Evolutionary conservation across 768 basidiomycete genomes (phyloP).

Genomic region (Collybia nuda): DNA sequence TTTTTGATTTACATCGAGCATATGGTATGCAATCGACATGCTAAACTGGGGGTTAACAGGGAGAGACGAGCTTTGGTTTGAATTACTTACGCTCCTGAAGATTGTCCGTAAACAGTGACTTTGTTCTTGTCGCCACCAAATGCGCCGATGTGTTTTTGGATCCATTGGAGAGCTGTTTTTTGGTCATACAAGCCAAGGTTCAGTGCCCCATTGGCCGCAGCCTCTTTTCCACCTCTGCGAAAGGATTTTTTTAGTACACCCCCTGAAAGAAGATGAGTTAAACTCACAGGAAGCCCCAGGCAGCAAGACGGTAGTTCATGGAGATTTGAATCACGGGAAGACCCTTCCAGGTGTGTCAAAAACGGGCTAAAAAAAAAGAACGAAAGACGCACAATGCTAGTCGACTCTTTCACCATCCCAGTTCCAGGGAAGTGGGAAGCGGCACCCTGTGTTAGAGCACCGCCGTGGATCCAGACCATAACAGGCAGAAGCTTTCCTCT

Average conservation of each 20-base stretch:
- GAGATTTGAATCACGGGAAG: constrained; percentile 16
- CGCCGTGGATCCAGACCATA: constrained; percentile 19
- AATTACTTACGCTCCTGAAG: constrained; percentile 47
- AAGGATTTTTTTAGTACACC: neutral
- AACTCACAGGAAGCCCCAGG: constrained; percentile 19
- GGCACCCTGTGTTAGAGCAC: constrained; percentile 18
- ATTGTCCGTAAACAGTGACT: constrained; percentile 56
- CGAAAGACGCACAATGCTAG: constrained; percentile 9
- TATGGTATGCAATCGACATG: constrained; percentile 34
- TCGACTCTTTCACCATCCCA: constrained; percentile 16
- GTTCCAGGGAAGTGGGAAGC: constrained; percentile 16
- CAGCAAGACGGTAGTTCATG: constrained; percentile 16
- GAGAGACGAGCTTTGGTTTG: constrained; percentile 16
- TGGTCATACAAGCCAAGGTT: constrained; percentile 51
- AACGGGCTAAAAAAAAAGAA: neutral
- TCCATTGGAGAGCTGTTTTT: constrained; percentile 47
- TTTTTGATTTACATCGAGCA: constrained; percentile 26
- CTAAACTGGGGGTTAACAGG: neutral
- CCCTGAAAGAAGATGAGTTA: neutral
- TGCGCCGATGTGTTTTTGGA: constrained; percentile 54
- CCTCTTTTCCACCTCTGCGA: constrained; percentile 21
- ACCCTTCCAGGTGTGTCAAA: constrained; percentile 1
- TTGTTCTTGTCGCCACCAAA: constrained; percentile 45
- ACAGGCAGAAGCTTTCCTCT: constrained; percentile 13
- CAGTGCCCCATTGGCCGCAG: constrained; percentile 32